A percentile compares a stretch with the other conserved stretches of the same genome.
Conservation (phyloP, 1,139 yeast genomes). For the Sugiyamaella sp. region DNA sequence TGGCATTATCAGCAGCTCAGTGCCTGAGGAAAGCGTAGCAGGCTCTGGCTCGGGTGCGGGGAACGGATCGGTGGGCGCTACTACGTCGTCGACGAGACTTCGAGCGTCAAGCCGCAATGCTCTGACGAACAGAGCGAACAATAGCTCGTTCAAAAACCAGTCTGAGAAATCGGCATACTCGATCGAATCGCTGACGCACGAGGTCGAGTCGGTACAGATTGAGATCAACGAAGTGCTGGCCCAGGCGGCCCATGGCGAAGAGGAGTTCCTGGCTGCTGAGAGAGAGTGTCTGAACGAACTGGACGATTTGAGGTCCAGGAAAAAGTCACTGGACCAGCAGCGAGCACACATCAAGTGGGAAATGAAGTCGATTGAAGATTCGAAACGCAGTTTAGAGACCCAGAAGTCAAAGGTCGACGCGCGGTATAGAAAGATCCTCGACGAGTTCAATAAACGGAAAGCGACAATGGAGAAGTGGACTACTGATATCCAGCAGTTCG, state of each 20-base stretch:
- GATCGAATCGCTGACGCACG: constrained; percentile 53
- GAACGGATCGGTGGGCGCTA: background rate
- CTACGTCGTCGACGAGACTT: constrained; percentile 3
- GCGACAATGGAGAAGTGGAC: constrained; percentile 30
- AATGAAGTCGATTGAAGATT: constrained; percentile 51
- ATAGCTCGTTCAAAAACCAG: constrained; percentile 12
- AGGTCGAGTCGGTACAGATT: constrained; percentile 53
- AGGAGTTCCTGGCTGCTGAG: constrained; percentile 50
- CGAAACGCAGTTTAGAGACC: constrained; percentile 44
- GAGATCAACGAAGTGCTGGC: constrained; percentile 50
- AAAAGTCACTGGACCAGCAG: constrained; percentile 53
- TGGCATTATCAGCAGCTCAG: background rate
- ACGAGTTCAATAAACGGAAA: constrained; percentile 31
- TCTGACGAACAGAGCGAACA: constrained; percentile 2
- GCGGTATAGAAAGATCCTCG: constrained; percentile 31
- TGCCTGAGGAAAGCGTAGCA: background rate
- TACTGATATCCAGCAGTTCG: constrained; percentile 29
- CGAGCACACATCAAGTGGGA: constrained; percentile 53
- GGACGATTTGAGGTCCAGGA: constrained; percentile 48
- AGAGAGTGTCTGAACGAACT: constrained; percentile 46
- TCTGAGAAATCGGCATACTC: constrained; percentile 41
- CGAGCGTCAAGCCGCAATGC: constrained; percentile 8
- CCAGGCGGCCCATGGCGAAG: constrained; percentile 46
- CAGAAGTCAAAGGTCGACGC: constrained; percentile 41
- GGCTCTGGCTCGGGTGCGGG: background rate